Evolutionary conservation across 2,329 filamentous ascomycete species (phyloP).

Genomic region (Fusarium piperis): DNA sequence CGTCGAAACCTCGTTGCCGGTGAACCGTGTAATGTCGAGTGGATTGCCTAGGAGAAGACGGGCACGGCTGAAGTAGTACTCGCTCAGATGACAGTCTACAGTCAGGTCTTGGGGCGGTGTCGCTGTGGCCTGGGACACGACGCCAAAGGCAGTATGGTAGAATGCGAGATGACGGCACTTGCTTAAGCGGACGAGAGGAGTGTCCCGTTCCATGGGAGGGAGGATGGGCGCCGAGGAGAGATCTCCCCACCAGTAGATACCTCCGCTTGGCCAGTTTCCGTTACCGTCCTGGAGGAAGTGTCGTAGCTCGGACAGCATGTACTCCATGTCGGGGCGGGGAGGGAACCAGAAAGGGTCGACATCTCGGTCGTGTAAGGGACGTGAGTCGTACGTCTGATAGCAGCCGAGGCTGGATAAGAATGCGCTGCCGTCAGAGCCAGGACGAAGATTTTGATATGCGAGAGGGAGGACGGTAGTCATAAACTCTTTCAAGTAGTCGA

Average conservation of each 20-base stretch:
- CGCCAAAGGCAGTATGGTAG: constrained; percentile 57
- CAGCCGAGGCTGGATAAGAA: constrained; percentile 56
- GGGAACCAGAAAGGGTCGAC: constrained; percentile 55
- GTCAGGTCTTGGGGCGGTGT: constrained; percentile 22
- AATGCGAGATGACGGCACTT: constrained; percentile 54
- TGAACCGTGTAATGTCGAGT: constrained; percentile 54
- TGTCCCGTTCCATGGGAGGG: constrained; percentile 32
- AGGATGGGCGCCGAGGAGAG: constrained; percentile 46
- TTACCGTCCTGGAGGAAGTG: constrained; percentile 58
- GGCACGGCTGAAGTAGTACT: constrained; percentile 57
- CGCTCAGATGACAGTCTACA: constrained; percentile 49
- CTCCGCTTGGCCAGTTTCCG: constrained; percentile 54
- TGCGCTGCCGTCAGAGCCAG: constrained; percentile 34
- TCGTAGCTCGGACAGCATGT: constrained; percentile 53
- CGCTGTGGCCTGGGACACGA: constrained; percentile 46
- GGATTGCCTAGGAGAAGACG: constrained; percentile 57
- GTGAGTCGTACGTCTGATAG: constrained; percentile 60
- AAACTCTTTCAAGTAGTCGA: constrained; percentile 60
- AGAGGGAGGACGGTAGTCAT: constrained; percentile 53
- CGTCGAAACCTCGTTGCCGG: constrained; percentile 55
- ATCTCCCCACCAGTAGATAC: constrained; percentile 60
- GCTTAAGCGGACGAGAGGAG: constrained; percentile 32
- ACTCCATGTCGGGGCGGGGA: constrained; percentile 47
- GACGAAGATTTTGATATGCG: constrained; percentile 39
- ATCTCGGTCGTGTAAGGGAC: constrained; percentile 49